Evolutionary conservation across 805 yeast species (phyloP), one percentile per base, ranked within the genome.

Genomic region (Lipomyces spencermartinsiae): DNA sequence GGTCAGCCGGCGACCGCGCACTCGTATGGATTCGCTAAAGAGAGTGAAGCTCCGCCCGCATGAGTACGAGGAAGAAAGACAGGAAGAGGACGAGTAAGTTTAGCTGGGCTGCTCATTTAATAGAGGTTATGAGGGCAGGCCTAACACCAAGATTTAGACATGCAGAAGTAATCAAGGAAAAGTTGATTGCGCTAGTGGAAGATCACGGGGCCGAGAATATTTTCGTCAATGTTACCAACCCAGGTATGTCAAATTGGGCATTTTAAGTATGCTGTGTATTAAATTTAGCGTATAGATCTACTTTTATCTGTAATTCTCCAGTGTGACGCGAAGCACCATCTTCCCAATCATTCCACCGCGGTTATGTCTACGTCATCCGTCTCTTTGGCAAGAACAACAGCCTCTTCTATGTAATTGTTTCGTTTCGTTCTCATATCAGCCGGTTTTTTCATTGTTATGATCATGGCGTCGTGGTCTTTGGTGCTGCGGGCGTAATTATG

Each of bases 21-120:
- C 70, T 4, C 62, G 70, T 29, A 67, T 55, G 67, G 70, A 67
- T 37, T 67, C 70, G 8, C 63, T 67, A 35, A 63, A 57, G 51
- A 33, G 63, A n/a, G 64, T 61, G n/a, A 61, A 61, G 7, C 14
- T n/a, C 14, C 25, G 46, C 12, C 58, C 65, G n/a, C 59, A 54
- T 2, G 58, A 16, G 35, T 9, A 33, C 31, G 19, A 39, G 29
- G 58, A 51, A 59, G 59, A 33, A 19, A 14, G 35, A 16, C 33
- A 58, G n/a, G 31, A 58, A 10, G 55, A 49, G 14, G 55, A 43
- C 55, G 43, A 43, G 19, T 6, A 34, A 2, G 43, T 37, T 37
- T 37, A 10, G 14, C 43, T 37, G 16, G 14, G 19, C 22, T 29
- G 56, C 49, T 29, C 51, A 29, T 22, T 22, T 7, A 31, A 34